phyloP scores from a whole-genome alignment of 2,329 filamentous ascomycete species.

The Fusarium keratoplasticum region DNA sequence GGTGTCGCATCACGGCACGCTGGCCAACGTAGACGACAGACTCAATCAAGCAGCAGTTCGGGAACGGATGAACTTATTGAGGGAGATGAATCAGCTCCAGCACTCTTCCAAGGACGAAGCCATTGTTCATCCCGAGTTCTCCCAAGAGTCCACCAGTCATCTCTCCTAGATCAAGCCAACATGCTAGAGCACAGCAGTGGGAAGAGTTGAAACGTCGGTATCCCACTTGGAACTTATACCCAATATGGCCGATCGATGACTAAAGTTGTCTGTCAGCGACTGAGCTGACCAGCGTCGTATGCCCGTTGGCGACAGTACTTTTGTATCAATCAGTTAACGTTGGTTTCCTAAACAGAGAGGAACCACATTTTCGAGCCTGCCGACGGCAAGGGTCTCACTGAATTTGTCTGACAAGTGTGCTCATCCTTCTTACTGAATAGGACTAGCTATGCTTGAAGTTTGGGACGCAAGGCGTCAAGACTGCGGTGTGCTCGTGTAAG shows the following conservation, averaged over 20 bases:
- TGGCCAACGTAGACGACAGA: not conserved
- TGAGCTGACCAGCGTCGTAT: not conserved
- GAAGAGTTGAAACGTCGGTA: not conserved
- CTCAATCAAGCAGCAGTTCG: not conserved
- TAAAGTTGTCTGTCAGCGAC: not conserved
- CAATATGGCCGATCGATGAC: not conserved
- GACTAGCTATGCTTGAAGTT: not conserved
- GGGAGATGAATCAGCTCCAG: not conserved
- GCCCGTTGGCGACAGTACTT: not conserved
- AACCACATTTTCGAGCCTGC: not conserved
- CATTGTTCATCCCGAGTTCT: not conserved
- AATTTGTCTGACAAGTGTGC: not conserved
- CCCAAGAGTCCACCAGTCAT: not conserved
- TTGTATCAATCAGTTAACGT: not conserved
- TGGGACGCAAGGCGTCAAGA: not conserved
- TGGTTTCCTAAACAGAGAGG: not conserved
- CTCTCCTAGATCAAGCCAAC: not conserved
- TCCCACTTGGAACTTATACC: not conserved
- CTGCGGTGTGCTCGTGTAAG: not conserved
- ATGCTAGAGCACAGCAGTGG: not conserved
- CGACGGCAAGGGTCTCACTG: not conserved
- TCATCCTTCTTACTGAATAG: not conserved
- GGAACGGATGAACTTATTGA: not conserved
- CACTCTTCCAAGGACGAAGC: not conserved
- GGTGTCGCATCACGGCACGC: not conserved